Evolutionary conservation across 2,329 filamentous ascomycete genomes (phyloP).

Genomic region (Verticillium dahliae): DNA sequence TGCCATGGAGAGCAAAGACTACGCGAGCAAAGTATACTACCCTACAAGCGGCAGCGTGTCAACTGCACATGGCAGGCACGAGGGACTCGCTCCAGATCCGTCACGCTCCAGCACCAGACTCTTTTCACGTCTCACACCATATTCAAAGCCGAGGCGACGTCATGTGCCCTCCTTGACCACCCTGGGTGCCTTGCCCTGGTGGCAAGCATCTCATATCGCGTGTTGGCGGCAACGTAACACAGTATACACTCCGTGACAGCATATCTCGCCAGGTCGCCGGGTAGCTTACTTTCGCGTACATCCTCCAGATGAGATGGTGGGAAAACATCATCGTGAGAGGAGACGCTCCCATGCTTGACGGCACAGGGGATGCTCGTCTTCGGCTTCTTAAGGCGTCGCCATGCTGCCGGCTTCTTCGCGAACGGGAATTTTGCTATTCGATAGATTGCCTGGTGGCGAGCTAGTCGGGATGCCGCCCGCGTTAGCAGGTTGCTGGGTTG

Average conservation of each 20-base stretch:
- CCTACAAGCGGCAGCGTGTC: too few species aligned
- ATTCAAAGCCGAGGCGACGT: constrained; percentile 28
- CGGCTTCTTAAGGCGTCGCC: neutral
- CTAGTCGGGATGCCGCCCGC: constrained; percentile 3
- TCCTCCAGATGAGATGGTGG: constrained; percentile 12
- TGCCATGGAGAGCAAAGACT: constrained; percentile 9
- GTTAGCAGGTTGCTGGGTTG: neutral
- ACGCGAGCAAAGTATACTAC: neutral
- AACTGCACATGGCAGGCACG: neutral
- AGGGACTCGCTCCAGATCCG: constrained; percentile 24
- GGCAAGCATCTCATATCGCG: constrained; percentile 24
- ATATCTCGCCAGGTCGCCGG: constrained; percentile 13
- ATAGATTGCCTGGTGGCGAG: neutral
- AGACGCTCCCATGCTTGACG: constrained; percentile 19
- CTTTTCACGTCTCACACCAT: constrained; percentile 24
- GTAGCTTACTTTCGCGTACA: constrained; percentile 19
- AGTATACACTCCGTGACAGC: constrained; percentile 22
- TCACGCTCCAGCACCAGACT: constrained; percentile 28
- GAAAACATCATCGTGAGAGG: constrained; percentile 18
- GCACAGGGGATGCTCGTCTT: constrained; percentile 24
- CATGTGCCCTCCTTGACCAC: constrained; percentile 30
- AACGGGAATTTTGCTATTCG: too few species aligned
- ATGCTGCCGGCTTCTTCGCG: neutral
- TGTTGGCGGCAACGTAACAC: constrained; percentile 29
- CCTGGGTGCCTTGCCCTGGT: constrained; percentile 23